Percentiles rank a stretch among this genome's conserved stretches.
These are phyloP conservation scores for Corynascus novoguineensis DNA, from an alignment of 495 filamentous ascomycete species.

Conservation along the genomic window DNA sequence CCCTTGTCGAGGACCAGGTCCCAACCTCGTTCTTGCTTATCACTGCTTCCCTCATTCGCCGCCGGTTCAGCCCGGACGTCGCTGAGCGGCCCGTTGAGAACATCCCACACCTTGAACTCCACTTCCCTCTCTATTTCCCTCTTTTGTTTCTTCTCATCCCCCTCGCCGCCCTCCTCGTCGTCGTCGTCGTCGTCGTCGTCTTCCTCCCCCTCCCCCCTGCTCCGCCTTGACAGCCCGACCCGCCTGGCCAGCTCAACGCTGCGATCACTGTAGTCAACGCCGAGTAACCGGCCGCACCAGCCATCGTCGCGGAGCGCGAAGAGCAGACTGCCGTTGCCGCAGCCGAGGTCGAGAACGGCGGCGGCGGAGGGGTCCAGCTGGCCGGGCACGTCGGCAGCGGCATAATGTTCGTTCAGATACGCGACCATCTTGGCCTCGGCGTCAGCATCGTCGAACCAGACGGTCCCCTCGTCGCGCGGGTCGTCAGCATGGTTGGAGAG, in stretches of 20 bases:
- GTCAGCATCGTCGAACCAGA: conserved; percentile 71
- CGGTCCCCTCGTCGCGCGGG: conserved; percentile 59
- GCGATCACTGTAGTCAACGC: conserved; percentile 76
- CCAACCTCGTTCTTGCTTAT: conserved; percentile 49
- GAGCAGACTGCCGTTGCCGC: conserved; percentile 85
- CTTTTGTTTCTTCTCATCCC: conserved; percentile 9
- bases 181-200: not conserved
- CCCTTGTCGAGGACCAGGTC: conserved; percentile 94
- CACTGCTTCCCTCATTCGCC: conserved; percentile 23
- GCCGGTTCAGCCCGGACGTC: conserved; percentile 9
- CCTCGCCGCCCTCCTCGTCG: conserved; percentile 13
- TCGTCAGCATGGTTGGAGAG: conserved; percentile 55
- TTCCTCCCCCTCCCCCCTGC: conserved; percentile 17
- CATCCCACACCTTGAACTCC: conserved; percentile 71
- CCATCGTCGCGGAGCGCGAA: conserved; percentile 61
- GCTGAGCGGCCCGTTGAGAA: conserved; percentile 49
- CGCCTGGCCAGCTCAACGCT: conserved; percentile 66
- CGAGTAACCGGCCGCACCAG: conserved; percentile 61
- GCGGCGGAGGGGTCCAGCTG: conserved; percentile 15
- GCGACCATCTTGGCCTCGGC: conserved; percentile 57
- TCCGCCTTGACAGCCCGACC: conserved; percentile 30
- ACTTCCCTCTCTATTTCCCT: not conserved
- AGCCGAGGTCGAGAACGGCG: conserved; percentile 70
- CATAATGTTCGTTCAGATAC: conserved; percentile 47
- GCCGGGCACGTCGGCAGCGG: conserved; percentile 27